These are phyloP conservation scores for Cicer arietinum DNA, from an alignment of 306 rosid species.

Conservation along the genomic window DNA sequence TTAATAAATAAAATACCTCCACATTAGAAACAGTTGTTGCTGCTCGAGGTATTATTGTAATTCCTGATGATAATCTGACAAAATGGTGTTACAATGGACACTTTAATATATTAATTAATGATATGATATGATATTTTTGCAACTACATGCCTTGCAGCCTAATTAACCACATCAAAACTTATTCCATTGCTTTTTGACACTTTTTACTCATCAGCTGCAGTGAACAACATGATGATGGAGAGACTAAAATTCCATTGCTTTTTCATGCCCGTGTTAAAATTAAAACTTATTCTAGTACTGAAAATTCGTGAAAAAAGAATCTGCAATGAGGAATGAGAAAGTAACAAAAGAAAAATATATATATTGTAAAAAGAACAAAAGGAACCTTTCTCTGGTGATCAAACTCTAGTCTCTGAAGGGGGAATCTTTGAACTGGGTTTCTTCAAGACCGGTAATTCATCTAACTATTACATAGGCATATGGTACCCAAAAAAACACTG, in stretches of 20 bases:
- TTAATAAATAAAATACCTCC: conserved; percentile 63
- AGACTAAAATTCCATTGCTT: neutral
- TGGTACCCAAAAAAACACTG: conserved; percentile 55
- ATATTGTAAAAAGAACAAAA: neutral
- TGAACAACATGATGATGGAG: neutral
- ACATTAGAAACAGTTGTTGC: conserved; percentile 75
- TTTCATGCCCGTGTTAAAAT: neutral
- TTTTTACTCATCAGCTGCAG: neutral
- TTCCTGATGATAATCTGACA: conserved; percentile 62
- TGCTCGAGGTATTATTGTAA: conserved; percentile 66
- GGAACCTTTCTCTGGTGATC: conserved; percentile 38
- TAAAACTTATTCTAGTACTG: neutral
- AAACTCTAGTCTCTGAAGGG: conserved; percentile 50
- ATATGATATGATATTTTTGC: neutral
- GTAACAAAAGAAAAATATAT: neutral
- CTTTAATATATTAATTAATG: neutral
- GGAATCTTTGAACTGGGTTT: conserved; percentile 60
- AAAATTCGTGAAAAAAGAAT: conserved; percentile 35
- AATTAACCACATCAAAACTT: neutral
- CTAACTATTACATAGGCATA: conserved; percentile 58
- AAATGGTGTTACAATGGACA: too few species aligned
- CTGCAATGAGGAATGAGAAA: conserved; percentile 20
- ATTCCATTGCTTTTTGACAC: neutral
- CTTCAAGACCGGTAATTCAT: conserved; percentile 25
- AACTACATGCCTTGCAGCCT: neutral